Base-by-base conservation (phyloP, 2,329 filamentous ascomycete species). In the Cercospora janseana region DNA sequence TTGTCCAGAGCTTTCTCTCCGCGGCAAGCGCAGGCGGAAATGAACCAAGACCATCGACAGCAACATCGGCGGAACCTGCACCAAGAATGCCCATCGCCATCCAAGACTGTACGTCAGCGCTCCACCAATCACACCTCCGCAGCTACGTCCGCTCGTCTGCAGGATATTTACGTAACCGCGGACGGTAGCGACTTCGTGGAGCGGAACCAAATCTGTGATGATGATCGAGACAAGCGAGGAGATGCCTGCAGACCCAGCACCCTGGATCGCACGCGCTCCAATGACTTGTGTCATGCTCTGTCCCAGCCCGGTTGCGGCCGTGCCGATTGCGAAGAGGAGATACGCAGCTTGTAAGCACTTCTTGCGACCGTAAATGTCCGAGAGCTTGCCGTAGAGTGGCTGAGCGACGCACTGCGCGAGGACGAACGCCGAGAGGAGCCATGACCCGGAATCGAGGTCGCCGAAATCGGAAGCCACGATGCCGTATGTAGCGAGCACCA, bases 401-500 rank as follows among this genome's bases (percentile, higher is more conserved):
- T 74, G 69, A 2, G 65, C 67, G 3, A 69, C 68, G 40, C 71
- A 72, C 46, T 65, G 64, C 2, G 72, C 73, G 4, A 76, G 65
- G 5, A 69, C 67, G 57, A 73, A 77, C 15, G 70, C 70, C 1
- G 69, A 70, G 6, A 75, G 54, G 0, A 77, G 64, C 74, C 73
- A 77, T 26, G 66, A 69, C 0, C 70, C 72, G 16, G 68, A 63
- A 8, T 67, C 62, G 4, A 75, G 60, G 12, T 67, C 65, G 44
- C 71, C 58, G 51, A 77, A 76, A 15, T 75, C 71, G 0, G 74
- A 75, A 0, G 73, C 66, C 31, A 77, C 72, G n/a, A 65, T 72
- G 1, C 79, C 78, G 51, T 85, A 81, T 0, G 84, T 86, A 0
- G 86, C 84, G 24, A 88, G 69, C 0, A 88, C 76, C 0, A 88